Conservation (phyloP, 768 basidiomycete species). For the Xerocomellus amylosporus region DNA sequence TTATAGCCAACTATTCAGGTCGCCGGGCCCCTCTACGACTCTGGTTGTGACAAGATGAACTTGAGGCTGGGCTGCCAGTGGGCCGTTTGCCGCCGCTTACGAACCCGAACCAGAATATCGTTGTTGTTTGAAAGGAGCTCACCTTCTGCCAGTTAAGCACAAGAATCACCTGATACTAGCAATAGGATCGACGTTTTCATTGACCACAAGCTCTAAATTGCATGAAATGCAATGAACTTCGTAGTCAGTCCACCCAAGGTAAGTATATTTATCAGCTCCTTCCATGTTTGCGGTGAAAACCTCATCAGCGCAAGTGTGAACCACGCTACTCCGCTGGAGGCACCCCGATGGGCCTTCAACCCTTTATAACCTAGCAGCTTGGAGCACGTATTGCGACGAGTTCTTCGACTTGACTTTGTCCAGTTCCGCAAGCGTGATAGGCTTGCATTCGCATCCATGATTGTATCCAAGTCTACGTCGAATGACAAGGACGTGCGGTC, state of each 20-base stretch:
- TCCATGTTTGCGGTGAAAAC: too few species aligned
- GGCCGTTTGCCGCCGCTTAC: neutral
- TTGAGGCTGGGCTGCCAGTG: too few species aligned
- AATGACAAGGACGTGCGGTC: neutral
- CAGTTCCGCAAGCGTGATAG: constrained; percentile 60
- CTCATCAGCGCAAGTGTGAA: neutral
- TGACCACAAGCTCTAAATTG: neutral
- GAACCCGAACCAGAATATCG: too few species aligned
- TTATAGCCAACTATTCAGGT: too few species aligned
- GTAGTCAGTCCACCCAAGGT: neutral
- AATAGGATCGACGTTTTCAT: neutral
- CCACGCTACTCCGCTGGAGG: too few species aligned
- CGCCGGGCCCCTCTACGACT: too few species aligned
- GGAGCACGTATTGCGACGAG: constrained; percentile 45
- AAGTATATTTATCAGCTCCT: neutral
- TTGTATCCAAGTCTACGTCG: constrained; percentile 69
- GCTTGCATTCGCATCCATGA: constrained; percentile 65
- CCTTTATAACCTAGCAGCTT: constrained; percentile 39
- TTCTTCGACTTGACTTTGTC: constrained; percentile 74
- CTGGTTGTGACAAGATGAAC: too few species aligned
- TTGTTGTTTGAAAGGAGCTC: neutral
- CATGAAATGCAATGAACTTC: neutral
- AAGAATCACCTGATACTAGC: neutral
- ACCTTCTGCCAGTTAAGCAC: neutral
- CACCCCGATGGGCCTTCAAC: too few species aligned